Evolutionary conservation across 2,329 filamentous ascomycete species (phyloP).

Genomic region (Pseudogymnoascus sp.): DNA sequence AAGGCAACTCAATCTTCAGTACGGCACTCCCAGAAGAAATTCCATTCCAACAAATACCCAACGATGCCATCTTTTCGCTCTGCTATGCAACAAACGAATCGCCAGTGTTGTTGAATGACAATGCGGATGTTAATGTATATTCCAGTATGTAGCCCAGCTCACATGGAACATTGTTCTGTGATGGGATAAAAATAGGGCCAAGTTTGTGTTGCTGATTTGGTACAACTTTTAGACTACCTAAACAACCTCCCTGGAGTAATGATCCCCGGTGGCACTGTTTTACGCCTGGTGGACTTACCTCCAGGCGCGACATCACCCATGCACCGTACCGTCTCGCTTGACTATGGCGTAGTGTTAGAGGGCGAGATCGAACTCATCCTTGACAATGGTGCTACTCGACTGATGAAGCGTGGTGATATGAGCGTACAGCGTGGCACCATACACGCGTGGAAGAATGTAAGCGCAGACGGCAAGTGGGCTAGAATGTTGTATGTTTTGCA

Average conservation of each 20-base stretch:
- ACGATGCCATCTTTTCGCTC: constrained; percentile 17
- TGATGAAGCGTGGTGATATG: constrained; percentile 19
- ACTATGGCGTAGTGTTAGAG: constrained; percentile 23
- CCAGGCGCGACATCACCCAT: constrained; percentile 19
- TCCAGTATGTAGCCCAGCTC: not conserved
- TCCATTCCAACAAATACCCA: constrained; percentile 14
- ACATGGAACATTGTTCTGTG: not conserved
- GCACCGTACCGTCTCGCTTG: constrained; percentile 21
- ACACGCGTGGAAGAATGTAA: constrained; percentile 23
- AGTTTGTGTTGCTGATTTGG: not conserved
- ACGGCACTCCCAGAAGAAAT: constrained; percentile 13
- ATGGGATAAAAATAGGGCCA: not conserved
- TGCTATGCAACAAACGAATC: constrained; percentile 18
- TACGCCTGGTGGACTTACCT: constrained; percentile 20
- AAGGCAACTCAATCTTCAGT: constrained; percentile 19
- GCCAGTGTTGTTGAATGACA: constrained; percentile 15
- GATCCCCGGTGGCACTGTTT: constrained; percentile 18
- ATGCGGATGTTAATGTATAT: constrained; percentile 15
- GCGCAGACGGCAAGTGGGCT: constrained; percentile 14
- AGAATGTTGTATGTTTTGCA: constrained; percentile 23
- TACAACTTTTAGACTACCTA: constrained; percentile 8
- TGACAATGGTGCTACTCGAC: constrained; percentile 17
- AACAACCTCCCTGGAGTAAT: constrained; percentile 10
- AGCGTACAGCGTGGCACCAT: constrained; percentile 21
- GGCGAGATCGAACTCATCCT: constrained; percentile 20